Conservation (phyloP, 768 basidiomycete species). For the Glaciozyma antarctica region DNA sequence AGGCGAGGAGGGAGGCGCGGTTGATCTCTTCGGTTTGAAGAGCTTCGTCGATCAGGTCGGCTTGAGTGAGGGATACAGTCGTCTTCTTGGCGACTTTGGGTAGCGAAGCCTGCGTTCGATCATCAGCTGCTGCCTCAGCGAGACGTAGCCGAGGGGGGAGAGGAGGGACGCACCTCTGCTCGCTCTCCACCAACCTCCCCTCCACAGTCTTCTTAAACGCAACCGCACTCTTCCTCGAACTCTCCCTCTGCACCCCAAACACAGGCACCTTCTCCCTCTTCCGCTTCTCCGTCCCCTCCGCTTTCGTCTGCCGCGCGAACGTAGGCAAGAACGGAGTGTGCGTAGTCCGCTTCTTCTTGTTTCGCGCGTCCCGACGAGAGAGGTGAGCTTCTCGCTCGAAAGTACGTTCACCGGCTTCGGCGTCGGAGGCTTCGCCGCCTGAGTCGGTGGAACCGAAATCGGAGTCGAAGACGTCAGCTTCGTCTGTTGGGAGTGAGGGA, state of each 20-base stretch:
- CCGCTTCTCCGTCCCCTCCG: slow-evolving; percentile 7
- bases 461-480: slow-evolving; percentile 69
- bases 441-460: slow-evolving; percentile 75
- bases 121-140: background rate
- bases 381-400: slow-evolving; percentile 20
- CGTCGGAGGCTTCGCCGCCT: slow-evolving; percentile 49
- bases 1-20: slow-evolving; percentile 64
- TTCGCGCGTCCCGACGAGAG: slow-evolving; percentile 12
- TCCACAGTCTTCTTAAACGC: slow-evolving; percentile 34
- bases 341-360: slow-evolving; percentile 25
- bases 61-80: slow-evolving; percentile 49
- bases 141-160: no score
- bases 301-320: slow-evolving; percentile 25
- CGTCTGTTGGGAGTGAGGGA: slow-evolving; percentile 46
- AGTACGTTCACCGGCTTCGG: slow-evolving; percentile 47
- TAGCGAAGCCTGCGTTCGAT: slow-evolving; percentile 29
- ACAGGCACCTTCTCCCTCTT: slow-evolving; percentile 8
- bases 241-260: slow-evolving; percentile 2
- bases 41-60: slow-evolving; percentile 71
- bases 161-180: slow-evolving; percentile 11
- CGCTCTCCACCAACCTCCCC: slow-evolving; percentile 37
- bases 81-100: slow-evolving; percentile 17
- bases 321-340: slow-evolving; percentile 23
- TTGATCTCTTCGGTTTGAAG: slow-evolving; percentile 82
- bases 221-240: slow-evolving; percentile 20